These are phyloP conservation scores for Bretschneidera sinensis DNA, from an alignment of 345 rosid genomes.

Conservation along the genomic window DNA sequence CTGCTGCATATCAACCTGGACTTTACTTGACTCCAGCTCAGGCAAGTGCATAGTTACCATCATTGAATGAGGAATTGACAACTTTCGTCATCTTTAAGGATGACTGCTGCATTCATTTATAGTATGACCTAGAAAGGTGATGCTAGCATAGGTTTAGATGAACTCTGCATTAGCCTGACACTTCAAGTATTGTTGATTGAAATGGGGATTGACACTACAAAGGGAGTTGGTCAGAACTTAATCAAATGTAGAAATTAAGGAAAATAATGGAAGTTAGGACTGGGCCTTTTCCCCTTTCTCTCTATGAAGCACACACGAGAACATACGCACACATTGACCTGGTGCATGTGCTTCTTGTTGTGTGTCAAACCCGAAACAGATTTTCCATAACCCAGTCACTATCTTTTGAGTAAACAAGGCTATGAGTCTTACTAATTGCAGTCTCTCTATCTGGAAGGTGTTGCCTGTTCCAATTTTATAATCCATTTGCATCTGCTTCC, in stretches of 20 bases:
- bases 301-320: background rate
- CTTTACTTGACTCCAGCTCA: constrained; percentile 90
- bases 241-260: too few species aligned
- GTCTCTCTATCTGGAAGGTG: background rate
- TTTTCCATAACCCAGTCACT: background rate
- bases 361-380: background rate
- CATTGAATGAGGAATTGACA: background rate
- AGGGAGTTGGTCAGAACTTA: background rate
- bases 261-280: background rate
- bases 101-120: too few species aligned
- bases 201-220: background rate
- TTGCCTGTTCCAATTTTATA: background rate
- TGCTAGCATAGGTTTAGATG: background rate
- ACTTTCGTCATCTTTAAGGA: background rate
- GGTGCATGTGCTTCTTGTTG: background rate
- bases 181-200: background rate
- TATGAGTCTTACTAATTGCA: background rate
- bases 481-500: too few species aligned
- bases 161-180: background rate
- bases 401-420: background rate
- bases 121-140: background rate
- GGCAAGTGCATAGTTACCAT: constrained; percentile 31
- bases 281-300: too few species aligned
- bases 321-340: background rate
- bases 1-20: constrained; percentile 93